Conservation (phyloP, 768 basidiomycete genomes). For the Pleurotus pulmonarius region DNA sequence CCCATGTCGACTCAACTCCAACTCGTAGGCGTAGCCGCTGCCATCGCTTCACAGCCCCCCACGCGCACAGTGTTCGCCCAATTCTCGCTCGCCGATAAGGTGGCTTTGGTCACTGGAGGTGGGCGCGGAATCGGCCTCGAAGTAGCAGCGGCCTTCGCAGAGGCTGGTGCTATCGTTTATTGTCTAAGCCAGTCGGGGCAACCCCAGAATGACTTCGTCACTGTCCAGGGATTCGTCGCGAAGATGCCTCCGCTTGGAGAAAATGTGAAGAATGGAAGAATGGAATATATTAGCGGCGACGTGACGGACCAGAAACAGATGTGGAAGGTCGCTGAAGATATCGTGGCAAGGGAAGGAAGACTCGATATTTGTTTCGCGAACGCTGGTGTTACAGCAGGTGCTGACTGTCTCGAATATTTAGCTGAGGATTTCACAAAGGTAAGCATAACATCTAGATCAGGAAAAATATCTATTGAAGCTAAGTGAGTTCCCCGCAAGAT, state of each 20-base stretch:
- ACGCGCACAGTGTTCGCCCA: constrained; percentile 27
- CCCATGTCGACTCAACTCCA: neutral
- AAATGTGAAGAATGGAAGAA: constrained; percentile 22
- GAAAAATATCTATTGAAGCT: neutral
- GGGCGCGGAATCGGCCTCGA: constrained; percentile 55
- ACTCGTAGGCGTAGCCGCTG: constrained; percentile 8
- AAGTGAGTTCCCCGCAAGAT: constrained; percentile 30
- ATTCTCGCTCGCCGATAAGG: constrained; percentile 31
- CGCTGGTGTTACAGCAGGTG: constrained; percentile 54
- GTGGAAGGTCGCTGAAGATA: constrained; percentile 45
- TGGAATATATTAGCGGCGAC: constrained; percentile 51
- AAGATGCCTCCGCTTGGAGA: constrained; percentile 19
- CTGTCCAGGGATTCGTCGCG: constrained; percentile 41
- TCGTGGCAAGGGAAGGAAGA: constrained; percentile 55
- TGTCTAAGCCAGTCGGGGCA: constrained; percentile 55
- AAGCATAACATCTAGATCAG: constrained; percentile 3
- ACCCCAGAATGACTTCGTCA: constrained; percentile 46
- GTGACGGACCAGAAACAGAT: constrained; percentile 50
- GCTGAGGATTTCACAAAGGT: constrained; percentile 56
- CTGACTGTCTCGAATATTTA: constrained; percentile 53
- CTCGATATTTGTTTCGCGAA: constrained; percentile 66
- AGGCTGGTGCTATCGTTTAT: constrained; percentile 57
- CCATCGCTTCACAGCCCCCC: constrained; percentile 30
- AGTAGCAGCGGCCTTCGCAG: constrained; percentile 51
- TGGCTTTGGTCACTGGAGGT: constrained; percentile 36